Percentiles rank a stretch among this genome's conserved stretches.
Conservation (phyloP, 2,329 filamentous ascomycete genomes). For the Teratosphaeria pseudoeucalypti region DNA sequence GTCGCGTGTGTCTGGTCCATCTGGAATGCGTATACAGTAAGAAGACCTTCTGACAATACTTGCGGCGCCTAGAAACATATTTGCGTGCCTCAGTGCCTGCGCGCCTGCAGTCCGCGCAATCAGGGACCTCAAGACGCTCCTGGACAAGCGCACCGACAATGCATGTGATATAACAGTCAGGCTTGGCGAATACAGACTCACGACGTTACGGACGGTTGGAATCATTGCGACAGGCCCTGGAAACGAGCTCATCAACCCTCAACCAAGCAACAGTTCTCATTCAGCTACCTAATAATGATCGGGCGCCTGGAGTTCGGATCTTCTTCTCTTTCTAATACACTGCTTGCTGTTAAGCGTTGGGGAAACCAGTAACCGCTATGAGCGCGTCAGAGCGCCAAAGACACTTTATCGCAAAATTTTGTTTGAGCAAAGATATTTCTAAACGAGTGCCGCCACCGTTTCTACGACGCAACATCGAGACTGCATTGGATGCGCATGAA, state of each 20-base stretch:
- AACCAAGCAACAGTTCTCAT: background rate
- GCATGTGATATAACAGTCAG: too few species aligned
- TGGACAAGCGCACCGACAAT: too few species aligned
- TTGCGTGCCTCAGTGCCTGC: too few species aligned
- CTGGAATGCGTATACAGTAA: background rate
- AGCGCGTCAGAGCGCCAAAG: slow-evolving; percentile 5
- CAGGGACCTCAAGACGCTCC: too few species aligned
- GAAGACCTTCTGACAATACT: background rate
- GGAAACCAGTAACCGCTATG: slow-evolving; percentile 6
- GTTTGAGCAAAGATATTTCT: slow-evolving; percentile 7
- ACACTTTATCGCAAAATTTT: slow-evolving; percentile 9
- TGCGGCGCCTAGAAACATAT: too few species aligned
- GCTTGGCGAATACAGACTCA: too few species aligned
- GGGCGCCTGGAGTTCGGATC: background rate
- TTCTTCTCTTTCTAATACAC: background rate
- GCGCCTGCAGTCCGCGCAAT: too few species aligned
- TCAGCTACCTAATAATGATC: background rate
- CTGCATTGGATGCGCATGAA: slow-evolving; percentile 20
- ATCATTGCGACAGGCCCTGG: too few species aligned
- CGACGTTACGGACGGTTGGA: too few species aligned
- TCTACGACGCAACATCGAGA: slow-evolving; percentile 23
- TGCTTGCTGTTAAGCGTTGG: background rate
- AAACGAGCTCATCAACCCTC: background rate
- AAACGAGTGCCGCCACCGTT: slow-evolving; percentile 10
- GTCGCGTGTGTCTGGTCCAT: background rate